phyloP scores from a whole-genome alignment of 257 asterid genomes.

The Nicotiana noctiflora region DNA sequence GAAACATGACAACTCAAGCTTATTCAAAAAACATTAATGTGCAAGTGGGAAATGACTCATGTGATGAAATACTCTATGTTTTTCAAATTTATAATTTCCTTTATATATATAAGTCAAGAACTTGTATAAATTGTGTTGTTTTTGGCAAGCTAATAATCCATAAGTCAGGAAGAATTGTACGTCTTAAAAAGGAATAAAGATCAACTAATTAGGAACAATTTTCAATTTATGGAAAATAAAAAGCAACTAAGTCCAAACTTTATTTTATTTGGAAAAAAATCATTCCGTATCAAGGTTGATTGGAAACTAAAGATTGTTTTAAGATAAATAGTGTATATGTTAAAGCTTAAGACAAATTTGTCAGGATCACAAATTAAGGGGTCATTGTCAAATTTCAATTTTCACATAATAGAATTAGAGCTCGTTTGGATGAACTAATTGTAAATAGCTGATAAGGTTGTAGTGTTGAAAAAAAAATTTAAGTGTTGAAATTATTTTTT shows the following conservation, averaged over 20 bases:
- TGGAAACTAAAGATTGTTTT: neutral
- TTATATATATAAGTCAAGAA: neutral
- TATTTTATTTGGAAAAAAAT: neutral
- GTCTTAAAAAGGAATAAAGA: neutral
- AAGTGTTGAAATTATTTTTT: too few species aligned
- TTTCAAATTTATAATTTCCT: too few species aligned
- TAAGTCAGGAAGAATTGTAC: neutral
- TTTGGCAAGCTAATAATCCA: neutral
- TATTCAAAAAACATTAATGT: neutral
- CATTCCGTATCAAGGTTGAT: neutral
- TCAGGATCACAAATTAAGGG: too few species aligned
- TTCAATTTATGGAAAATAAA: neutral
- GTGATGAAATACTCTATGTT: neutral
- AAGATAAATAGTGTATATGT: too few species aligned
- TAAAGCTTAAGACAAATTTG: too few species aligned
- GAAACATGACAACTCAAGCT: neutral
- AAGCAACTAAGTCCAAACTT: too few species aligned
- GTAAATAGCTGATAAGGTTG: too few species aligned
- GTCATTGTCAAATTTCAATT: too few species aligned
- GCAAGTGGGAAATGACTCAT: neutral
- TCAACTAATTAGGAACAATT: neutral
- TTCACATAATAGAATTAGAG: too few species aligned
- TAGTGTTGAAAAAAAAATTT: too few species aligned
- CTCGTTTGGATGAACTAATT: too few species aligned
- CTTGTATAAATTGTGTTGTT: neutral